Base-by-base conservation (phyloP, 768 basidiomycete species). In the Boletus reticuloceps region DNA sequence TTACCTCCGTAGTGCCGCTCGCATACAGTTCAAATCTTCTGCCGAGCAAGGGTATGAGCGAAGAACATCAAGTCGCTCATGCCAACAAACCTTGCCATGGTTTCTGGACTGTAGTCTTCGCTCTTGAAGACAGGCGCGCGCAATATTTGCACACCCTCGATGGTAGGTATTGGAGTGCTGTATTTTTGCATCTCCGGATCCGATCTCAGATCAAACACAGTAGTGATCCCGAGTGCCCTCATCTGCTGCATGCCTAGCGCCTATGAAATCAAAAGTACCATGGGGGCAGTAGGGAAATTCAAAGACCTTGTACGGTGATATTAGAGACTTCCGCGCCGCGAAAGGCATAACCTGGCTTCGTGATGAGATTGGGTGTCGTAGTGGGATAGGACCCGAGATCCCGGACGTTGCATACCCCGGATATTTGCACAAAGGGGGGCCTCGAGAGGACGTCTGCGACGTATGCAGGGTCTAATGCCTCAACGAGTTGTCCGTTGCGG, bases 101-200 rank as follows among this genome's bases (percentile, higher is more conserved):
- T 82, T 70, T 91, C 86, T 20, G 89, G 89, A 66, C 88, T 90
- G 69, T 91, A 91, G 66, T 92, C 90, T 66, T 85, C 85, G 44
- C 74, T 82, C 62, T 79, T 73, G 57, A 81, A 82, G 50, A 91
- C 86, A 1, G 90, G 89, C 14, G 75, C 73, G 51, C 79, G 84
- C 16, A 83, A 44, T 50, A 90, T 68, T 37, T 82, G 76, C 22
- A 91, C 77, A 7, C 83, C 86, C 27, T 83, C 80, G 54, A 92
- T 84, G 14, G 66, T 58, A 44, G 89, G 89, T 49, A 80, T 72
- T 12, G 87, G 86, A 5, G 82, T 68, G 50, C 83, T 79, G 70
- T 88, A 92, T 69, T 89, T 89, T 61, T 72, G 74, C 60, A 90
- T 88, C 73, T 93, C 91, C 6, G 82, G 84, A 64, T 90, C 86